Conservation (phyloP, 2,329 filamentous ascomycete species). For the Pseudogymnoascus sp. region DNA sequence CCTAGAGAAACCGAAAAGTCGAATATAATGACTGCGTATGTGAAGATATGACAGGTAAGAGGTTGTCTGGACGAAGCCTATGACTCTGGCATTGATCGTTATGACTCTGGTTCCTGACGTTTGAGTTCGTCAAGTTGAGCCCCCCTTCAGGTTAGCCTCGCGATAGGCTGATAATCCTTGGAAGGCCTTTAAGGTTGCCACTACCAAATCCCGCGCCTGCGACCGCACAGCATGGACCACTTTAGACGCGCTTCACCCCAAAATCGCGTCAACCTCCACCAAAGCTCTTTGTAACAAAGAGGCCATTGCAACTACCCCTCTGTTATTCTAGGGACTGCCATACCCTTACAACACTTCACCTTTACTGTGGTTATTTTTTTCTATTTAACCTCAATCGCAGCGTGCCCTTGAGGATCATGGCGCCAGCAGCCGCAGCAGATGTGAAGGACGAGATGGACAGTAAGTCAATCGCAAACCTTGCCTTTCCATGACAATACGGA, state of each 20-base stretch:
- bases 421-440: slow-evolving; percentile 34
- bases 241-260: slow-evolving; percentile 10
- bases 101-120: neutral
- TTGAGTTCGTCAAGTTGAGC: slow-evolving; percentile 2
- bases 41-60: neutral
- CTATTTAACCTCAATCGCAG: neutral
- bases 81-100: slow-evolving; percentile 2
- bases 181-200: slow-evolving; percentile 8
- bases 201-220: slow-evolving; percentile 4
- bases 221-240: slow-evolving; percentile 7
- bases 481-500: neutral
- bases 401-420: slow-evolving; percentile 32
- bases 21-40: slow-evolving; percentile 1
- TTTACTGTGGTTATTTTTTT: neutral
- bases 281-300: slow-evolving; percentile 7
- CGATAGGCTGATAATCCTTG: slow-evolving; percentile 7
- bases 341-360: neutral
- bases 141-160: slow-evolving; percentile 5
- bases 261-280: slow-evolving; percentile 1
- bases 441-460: slow-evolving; percentile 45
- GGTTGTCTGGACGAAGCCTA: slow-evolving; percentile 1
- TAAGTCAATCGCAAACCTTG: slow-evolving; percentile 26
- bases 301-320: neutral
- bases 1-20: slow-evolving; percentile 2
- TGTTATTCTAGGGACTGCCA: neutral